These are phyloP conservation scores for Uromyces viciae-fabae DNA, from an alignment of 1,284 basidiomycete species.

Conservation along the genomic window DNA sequence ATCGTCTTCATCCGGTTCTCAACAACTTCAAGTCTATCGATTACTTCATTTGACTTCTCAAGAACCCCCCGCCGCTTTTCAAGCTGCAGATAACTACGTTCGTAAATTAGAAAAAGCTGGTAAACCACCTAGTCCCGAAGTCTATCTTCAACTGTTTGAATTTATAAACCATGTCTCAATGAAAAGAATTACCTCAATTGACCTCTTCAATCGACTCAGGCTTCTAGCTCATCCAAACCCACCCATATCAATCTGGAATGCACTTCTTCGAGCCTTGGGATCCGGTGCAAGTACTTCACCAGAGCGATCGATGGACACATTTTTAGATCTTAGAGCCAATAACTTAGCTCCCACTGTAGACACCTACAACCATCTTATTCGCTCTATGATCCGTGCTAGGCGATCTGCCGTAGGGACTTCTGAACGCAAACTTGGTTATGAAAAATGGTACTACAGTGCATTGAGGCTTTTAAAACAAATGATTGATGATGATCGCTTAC, in stretches of 20 bases:
- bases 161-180: constrained; percentile 32
- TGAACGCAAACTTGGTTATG: constrained; percentile 11
- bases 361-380: constrained; percentile 44
- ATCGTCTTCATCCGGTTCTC: constrained; percentile 14
- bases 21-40: constrained; percentile 28
- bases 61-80: background rate
- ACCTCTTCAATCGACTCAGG: constrained; percentile 38
- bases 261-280: constrained; percentile 34
- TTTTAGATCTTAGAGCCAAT: constrained; percentile 26
- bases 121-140: constrained; percentile 12
- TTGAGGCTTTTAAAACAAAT: constrained; percentile 37
- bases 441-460: constrained; percentile 44
- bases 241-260: constrained; percentile 45
- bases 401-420: constrained; percentile 32
- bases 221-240: constrained; percentile 43
- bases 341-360: constrained; percentile 30
- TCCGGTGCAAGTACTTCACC: constrained; percentile 44
- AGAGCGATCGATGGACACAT: constrained; percentile 38
- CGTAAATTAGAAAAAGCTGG: constrained; percentile 33
- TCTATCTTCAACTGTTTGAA: constrained; percentile 45
- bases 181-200: constrained; percentile 29
- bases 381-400: constrained; percentile 37
- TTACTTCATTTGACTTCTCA: constrained; percentile 14
- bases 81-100: constrained; percentile 31
- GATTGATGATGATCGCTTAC: constrained; percentile 40